Evolutionary conservation across 495 filamentous ascomycete genomes (phyloP), one percentile per base, ranked within the genome.

Genomic region (Penicillium robsamsonii): DNA sequence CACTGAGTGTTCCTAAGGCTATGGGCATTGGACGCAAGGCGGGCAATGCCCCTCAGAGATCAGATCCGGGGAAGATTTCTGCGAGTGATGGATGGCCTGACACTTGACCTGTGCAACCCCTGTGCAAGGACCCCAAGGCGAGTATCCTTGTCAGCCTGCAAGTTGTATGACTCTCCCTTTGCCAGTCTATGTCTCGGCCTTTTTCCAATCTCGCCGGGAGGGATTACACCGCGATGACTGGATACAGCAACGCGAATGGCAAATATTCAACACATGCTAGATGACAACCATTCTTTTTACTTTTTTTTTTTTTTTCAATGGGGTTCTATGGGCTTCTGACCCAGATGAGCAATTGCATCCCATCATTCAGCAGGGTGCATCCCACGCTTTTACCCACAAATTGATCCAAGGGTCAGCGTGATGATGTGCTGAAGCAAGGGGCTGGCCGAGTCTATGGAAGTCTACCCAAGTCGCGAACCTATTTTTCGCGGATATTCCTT

Each of bases 361-460:
- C 43, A 13, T 46, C 27, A 38, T n/a, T 38, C n/a, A 46, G 18
- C 5, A 20, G 12, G 43, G 11, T 45, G 29, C 25, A n/a, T 45
- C 27, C 44, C 27, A 12, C 27, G 20, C 15, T 46, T 29, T 31
- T 13, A 11, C 45, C 29, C 30, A 20, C 27, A 13, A 24, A 22
- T 29, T 29, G 46, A 48, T 57, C 53, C 54, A 65, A 59, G 62
- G 60, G 57, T 60, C 65, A 59, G 53, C 48, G 56, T 61, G 61
- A 59, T 46, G 58, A 58, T 31, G 30, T 3, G 42, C 27, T 18
- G 50, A 67, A 60, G 65, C 55, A 68, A 68, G 65, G 65, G 62
- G 65, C 51, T 55, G 44, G 48, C 50, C 42, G 46, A 55, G 50
- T 55, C 50, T 57, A 62, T 53, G 46, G 47, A 53, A 57, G 51